Evolutionary conservation across 129 eudicot species (phyloP).

Genomic region (Centrapalus pauciflorus): DNA sequence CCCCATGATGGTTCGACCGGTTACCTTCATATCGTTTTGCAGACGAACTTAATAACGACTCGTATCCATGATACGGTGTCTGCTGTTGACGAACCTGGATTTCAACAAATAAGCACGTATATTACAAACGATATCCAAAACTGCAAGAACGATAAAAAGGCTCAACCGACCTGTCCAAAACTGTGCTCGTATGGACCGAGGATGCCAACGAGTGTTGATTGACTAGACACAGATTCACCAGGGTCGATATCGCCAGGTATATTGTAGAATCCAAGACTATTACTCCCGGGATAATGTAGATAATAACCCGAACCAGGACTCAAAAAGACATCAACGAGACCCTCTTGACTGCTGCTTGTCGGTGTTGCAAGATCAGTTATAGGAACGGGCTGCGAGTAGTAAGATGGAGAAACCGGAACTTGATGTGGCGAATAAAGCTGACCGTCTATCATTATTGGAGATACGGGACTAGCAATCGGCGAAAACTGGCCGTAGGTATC

Average conservation of each 20-base stretch:
- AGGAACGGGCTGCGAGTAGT: constrained; percentile 59
- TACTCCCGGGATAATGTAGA: constrained; percentile 51
- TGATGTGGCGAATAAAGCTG: constrained; percentile 74
- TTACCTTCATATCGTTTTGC: constrained; percentile 38
- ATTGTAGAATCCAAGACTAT: constrained; percentile 57
- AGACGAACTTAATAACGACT: constrained; percentile 31
- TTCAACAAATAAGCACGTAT: background rate
- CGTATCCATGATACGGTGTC: constrained; percentile 43
- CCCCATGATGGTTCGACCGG: constrained; percentile 25
- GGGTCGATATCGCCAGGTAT: constrained; percentile 43
- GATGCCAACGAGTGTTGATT: constrained; percentile 55
- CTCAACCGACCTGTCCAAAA: constrained; percentile 61
- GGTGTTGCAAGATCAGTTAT: constrained; percentile 50
- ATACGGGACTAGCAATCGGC: constrained; percentile 61
- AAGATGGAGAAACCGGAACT: constrained; percentile 53
- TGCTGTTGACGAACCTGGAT: constrained; percentile 41
- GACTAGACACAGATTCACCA: constrained; percentile 42
- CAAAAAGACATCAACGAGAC: constrained; percentile 33
- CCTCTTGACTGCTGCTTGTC: constrained; percentile 56
- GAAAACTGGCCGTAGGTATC: constrained; percentile 74
- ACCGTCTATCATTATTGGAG: constrained; percentile 72
- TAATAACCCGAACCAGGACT: constrained; percentile 56
- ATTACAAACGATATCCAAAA: background rate
- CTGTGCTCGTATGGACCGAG: constrained; percentile 31
- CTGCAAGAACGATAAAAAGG: too few species aligned